Base-by-base conservation (phyloP, 495 filamentous ascomycete species). In the Daldinia vernicosa region DNA sequence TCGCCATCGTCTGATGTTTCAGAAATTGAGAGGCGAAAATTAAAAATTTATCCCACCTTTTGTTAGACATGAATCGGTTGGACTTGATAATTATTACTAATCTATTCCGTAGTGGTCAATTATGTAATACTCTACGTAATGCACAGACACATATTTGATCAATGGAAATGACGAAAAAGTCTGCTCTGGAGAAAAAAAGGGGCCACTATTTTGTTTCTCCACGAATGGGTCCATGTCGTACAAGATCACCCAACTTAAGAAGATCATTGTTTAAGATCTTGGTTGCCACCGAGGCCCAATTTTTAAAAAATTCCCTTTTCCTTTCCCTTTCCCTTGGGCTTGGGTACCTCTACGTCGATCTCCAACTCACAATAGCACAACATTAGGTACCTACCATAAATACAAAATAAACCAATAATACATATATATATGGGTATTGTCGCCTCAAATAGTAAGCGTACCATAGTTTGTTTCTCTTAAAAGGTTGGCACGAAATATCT, bases 201-300 rank as follows among this genome's bases (percentile, higher is more conserved):
- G 8, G 43, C 43, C 19, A 47, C 43, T 35, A 35, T 35, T 66
- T 37, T 66, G 14, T 54, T 66, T 60, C 63, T 66, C 63, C 63
- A 66, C 55, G 39, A 37, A 35, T 22, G 40, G 47, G 39, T 28
- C n/a, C 32, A 32, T 28, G 58, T 57, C n/a, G 28, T 53, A 24
- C 43, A 47, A 47, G n/a, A 35, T 35, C 33, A 35, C 12, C n/a
- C n/a, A n/a, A n/a, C n/a, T n/a, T 0, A 35, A 11, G 17, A 22
- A 22, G 43, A 47, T 47, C 19, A 47, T 22, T 47, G 17, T 12
- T 22, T 19, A 17, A 47, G 43, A 47, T 47, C 43, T 47, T 47
- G 43, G 43, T 47, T 37, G 35, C n/a, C 59, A 63, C 59, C 6
- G 32, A 22, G 60, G 63, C 53, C 66, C 66, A 54, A 51, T 57